Base-by-base conservation (phyloP, 2,329 filamentous ascomycete species). In the Chaetoscypha palmicola region DNA sequence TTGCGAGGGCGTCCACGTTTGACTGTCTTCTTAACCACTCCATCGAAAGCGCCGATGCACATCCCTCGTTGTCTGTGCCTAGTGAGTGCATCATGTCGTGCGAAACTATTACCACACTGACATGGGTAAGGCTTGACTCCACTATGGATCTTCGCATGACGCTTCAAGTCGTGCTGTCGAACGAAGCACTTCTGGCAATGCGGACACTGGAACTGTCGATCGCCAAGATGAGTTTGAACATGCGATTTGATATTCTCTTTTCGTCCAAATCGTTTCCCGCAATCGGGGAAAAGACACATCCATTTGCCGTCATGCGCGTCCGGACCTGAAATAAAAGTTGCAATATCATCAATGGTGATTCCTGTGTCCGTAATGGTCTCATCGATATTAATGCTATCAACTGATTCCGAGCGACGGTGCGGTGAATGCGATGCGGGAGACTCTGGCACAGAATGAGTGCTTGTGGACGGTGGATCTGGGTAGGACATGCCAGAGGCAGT, bases 221-320 rank as follows among this genome's bases (percentile, higher is more conserved):
- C 92, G 58, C 94, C 92, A 52, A 98, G 81, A 66, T 98, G 92
- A 3, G 92, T 98, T 67, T 98, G 92, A 11, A 98, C 87, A 64
- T 98, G 92, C 1, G 90, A 94, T 64, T 95, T 94, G 71, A 97
- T 96, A 67, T 98, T 97, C 65, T 98, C 92, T 64, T 96, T 94
- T 56, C 92, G 80, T n/a, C 90, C 91, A 62, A 98, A 97, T 41
- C 81, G 79, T 65, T 95, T 94, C 55, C 81, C 77, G 65, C 92
- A 98, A 21, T 81, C 81, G 7, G 87, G 70, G 56, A 69, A 90
- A n/a, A 78, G 66, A 61, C 86, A 92, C 5, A 81, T 71, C 83
- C 84, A 92, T 65, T 88, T 89, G 55, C 82, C 81, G 55, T 89
- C 84, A n/a, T 65, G 62, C 2, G 79, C 70, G 55, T 87, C 83